Evolutionary conservation across 495 filamentous ascomycete genomes (phyloP).

Genomic region (Trichoderma orchidacearum): DNA sequence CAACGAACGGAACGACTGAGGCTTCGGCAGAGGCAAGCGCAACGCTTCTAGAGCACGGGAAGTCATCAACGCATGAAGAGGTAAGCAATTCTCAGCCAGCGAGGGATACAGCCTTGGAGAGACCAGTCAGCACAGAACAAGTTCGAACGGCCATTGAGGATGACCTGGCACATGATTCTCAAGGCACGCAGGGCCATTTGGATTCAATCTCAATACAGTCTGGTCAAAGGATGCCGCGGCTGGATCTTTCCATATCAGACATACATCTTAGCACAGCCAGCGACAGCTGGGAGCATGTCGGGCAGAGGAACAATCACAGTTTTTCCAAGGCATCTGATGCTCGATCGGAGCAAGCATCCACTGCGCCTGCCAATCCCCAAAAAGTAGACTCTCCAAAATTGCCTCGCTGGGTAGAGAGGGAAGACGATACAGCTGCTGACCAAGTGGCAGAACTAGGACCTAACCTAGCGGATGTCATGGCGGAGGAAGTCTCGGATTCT

Average conservation of each 20-base stretch:
- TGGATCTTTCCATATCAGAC: background rate
- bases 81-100: background rate
- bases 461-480: background rate
- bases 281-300: background rate
- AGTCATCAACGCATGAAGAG: background rate
- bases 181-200: background rate
- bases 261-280: background rate
- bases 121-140: background rate
- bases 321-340: background rate
- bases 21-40: background rate
- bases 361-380: background rate
- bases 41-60: background rate
- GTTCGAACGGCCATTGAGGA: background rate
- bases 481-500: background rate
- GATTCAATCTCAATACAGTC: background rate
- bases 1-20: background rate
- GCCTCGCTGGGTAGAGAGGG: background rate
- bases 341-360: background rate
- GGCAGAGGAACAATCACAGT: background rate
- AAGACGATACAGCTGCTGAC: background rate
- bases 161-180: background rate
- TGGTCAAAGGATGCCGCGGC: background rate
- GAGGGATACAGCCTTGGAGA: background rate
- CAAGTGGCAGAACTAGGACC: background rate
- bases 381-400: background rate